phyloP scores from a whole-genome alignment of 805 yeast species.

The Candida insectalens region DNA sequence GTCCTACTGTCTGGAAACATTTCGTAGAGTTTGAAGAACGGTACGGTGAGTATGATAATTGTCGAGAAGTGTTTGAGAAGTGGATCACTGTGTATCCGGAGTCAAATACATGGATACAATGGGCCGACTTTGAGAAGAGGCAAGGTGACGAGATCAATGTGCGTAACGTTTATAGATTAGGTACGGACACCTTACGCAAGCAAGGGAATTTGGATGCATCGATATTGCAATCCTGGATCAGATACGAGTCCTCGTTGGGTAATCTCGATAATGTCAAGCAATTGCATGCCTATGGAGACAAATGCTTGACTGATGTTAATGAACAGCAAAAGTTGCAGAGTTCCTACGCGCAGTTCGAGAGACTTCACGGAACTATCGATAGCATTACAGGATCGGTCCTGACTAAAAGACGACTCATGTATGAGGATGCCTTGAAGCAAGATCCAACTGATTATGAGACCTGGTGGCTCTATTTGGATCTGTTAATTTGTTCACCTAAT shows the following conservation, averaged over 20 bases:
- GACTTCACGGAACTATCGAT: constrained; percentile 46
- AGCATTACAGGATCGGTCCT: constrained; percentile 45
- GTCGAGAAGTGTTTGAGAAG: constrained; percentile 45
- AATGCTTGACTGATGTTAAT: constrained; percentile 22
- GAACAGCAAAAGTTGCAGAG: constrained; percentile 29
- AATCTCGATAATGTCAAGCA: constrained; percentile 58
- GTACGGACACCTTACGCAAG: constrained; percentile 42
- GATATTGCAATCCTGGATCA: constrained; percentile 47
- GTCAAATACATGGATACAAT: constrained; percentile 56
- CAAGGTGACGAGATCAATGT: constrained; percentile 35
- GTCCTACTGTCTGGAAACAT: constrained; percentile 58
- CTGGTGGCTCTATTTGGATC: constrained; percentile 71
- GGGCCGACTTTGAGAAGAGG: constrained; percentile 64
- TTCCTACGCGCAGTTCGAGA: constrained; percentile 50
- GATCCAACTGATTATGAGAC: constrained; percentile 57
- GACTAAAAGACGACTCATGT: constrained; percentile 43
- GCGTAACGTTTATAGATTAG: constrained; percentile 57
- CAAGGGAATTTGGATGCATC: constrained; percentile 25
- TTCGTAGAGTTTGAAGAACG: constrained; percentile 66
- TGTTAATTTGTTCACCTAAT: constrained; percentile 30
- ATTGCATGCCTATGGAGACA: constrained; percentile 43
- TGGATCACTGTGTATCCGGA: constrained; percentile 45
- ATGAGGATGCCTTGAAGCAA: constrained; percentile 35
- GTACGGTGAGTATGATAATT: constrained; percentile 41
- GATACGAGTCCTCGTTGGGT: constrained; percentile 54